Base-by-base conservation (phyloP, 2,329 filamentous ascomycete genomes). In the Penicillium sp. region DNA sequence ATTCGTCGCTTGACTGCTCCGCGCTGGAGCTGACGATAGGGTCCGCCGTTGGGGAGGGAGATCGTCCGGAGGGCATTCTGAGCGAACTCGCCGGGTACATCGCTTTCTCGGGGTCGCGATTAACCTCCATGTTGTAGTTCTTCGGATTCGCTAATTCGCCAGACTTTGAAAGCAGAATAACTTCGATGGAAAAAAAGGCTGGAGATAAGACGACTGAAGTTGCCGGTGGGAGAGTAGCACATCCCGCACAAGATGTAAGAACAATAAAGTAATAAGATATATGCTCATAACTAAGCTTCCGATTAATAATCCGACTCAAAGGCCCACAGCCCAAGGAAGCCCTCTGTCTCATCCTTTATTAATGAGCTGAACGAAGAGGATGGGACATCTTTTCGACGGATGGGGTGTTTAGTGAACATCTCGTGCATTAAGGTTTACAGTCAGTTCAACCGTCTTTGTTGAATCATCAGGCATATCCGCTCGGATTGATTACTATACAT, bases 401-500 rank as follows among this genome's bases (percentile, higher is more conserved):
- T 39, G 25, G 37, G 32, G 32, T 6, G 28, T 28, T 45, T 29
- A 45, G 32, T 45, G 18, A 45, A 32, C 42, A 26, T 47, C 35
- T 38, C 26, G 32, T 42, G 33, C 34, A 43, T 37, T 43, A 24
- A 27, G 33, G 26, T 41, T 41, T 41, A 45, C 13, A 32, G 35
- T 47, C 35, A 29, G 34, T 51, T 45, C 46, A 43, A 47, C 47
- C 29, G 37, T 47, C 47, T 50, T 39, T 43, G 29, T 29, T 12
- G 33, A 41, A 52, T 50, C 24, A 50, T 48, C 29, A 52, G 38
- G 47, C 36, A 48, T 52, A 24, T 46, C 45, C 47, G 45, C 36
- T 52, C 49, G 46, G 49, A 46, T 34, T 49, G 46, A 49, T 52
- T 52, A 52, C 9, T 52, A 47, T 46, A 49, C 46, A 49, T 52